These are phyloP conservation scores for Phoma sp. DNA, from an alignment of 2,329 filamentous ascomycete species.

Conservation along the genomic window DNA sequence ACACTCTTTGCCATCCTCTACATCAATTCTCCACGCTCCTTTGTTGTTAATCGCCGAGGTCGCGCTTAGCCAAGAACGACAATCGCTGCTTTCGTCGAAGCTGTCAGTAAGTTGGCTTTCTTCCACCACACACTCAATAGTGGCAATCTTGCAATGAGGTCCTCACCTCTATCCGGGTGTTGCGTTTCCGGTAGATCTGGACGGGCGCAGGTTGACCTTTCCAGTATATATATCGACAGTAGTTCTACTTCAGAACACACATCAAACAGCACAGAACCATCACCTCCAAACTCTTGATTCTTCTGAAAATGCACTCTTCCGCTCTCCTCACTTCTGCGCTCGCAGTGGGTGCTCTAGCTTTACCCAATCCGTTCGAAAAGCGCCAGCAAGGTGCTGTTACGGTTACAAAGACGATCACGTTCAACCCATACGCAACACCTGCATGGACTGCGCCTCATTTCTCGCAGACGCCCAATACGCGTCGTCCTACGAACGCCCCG, in stretches of 20 bases:
- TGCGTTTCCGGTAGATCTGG: slow-evolving; percentile 14
- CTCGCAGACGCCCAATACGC: neutral
- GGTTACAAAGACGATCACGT: slow-evolving; percentile 28
- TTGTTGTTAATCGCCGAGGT: slow-evolving; percentile 15
- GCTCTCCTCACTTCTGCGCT: slow-evolving; percentile 34
- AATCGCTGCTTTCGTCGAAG: slow-evolving; percentile 16
- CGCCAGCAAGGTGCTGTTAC: slow-evolving; percentile 27
- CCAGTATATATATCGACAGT: slow-evolving; percentile 14
- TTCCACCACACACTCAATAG: slow-evolving; percentile 1
- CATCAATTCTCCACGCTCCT: neutral
- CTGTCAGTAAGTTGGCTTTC: slow-evolving; percentile 9
- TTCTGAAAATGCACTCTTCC: slow-evolving; percentile 35
- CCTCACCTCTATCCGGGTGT: slow-evolving; percentile 1
- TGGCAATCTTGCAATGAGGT: slow-evolving; percentile 4
- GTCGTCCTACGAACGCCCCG: slow-evolving; percentile 1
- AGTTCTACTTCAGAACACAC: neutral
- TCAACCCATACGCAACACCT: slow-evolving; percentile 16
- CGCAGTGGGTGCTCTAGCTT: slow-evolving; percentile 34
- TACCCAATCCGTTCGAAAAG: slow-evolving; percentile 29
- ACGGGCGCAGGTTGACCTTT: neutral
- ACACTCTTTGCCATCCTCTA: neutral
- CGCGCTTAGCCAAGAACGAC: slow-evolving; percentile 8
- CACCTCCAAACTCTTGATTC: slow-evolving; percentile 11
- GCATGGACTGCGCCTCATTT: slow-evolving; percentile 14
- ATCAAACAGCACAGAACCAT: slow-evolving; percentile 2